These are phyloP conservation scores for Cyberlindnera euphorbiae DNA, from an alignment of 805 yeast species.

Conservation along the genomic window DNA sequence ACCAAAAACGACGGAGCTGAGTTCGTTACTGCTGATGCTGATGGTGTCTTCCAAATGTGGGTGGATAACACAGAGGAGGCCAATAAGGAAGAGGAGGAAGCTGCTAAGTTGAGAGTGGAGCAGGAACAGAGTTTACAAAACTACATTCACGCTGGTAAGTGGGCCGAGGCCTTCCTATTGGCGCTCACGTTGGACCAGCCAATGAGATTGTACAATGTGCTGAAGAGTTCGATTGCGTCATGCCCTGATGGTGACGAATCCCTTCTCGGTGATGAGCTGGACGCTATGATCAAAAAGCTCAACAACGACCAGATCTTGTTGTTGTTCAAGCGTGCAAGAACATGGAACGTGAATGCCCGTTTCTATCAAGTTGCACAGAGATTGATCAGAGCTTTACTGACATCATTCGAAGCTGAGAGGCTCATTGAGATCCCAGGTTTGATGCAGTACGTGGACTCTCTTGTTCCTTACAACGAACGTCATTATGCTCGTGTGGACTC, in stretches of 20 bases:
- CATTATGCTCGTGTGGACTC: slow-evolving; percentile 76
- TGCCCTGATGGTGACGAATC: slow-evolving; percentile 35
- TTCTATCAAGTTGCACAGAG: slow-evolving; percentile 79
- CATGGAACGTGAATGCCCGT: slow-evolving; percentile 90
- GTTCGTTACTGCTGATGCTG: slow-evolving; percentile 89
- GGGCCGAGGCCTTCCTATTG: slow-evolving; percentile 83
- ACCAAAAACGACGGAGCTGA: slow-evolving; percentile 59
- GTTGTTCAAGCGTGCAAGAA: slow-evolving; percentile 74
- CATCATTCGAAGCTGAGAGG: slow-evolving; percentile 47
- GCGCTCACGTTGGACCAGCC: slow-evolving; percentile 90
- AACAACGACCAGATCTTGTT: slow-evolving; percentile 53
- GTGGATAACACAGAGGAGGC: slow-evolving; percentile 78
- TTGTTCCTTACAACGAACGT: slow-evolving; percentile 84
- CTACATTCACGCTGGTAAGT: slow-evolving; percentile 63
- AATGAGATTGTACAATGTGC: slow-evolving; percentile 75
- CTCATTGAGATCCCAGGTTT: slow-evolving; percentile 65
- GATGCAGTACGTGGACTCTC: slow-evolving; percentile 62
- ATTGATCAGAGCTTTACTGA: slow-evolving; percentile 60
- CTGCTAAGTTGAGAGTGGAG: slow-evolving; percentile 58
- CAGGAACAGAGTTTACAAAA: slow-evolving; percentile 86
- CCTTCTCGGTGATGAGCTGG: slow-evolving; percentile 46
- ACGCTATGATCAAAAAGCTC: slow-evolving; percentile 53
- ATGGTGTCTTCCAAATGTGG: slow-evolving; percentile 89
- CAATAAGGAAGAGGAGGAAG: slow-evolving; percentile 44
- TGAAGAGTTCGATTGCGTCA: slow-evolving; percentile 52